Conservation (phyloP, 148 eudicot species). For the Amaranthus hypochondriacus region DNA sequence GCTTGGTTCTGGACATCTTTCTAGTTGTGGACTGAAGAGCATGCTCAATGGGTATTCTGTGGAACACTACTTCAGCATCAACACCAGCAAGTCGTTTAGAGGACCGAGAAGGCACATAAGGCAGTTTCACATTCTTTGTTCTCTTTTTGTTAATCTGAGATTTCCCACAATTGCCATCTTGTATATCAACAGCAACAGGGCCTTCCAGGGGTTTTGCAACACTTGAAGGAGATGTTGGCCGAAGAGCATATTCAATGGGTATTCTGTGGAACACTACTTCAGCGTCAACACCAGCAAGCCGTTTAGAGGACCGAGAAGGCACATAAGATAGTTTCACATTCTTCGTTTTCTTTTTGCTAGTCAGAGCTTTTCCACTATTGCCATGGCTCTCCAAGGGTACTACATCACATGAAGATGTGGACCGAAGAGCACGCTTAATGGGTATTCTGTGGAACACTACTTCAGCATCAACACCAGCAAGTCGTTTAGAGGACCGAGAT, state of each 20-base stretch:
- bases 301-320: constrained; percentile 51
- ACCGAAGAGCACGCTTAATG: constrained; percentile 32
- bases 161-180: constrained; percentile 19
- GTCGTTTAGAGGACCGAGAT: constrained; percentile 53
- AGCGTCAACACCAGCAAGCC: constrained; percentile 38
- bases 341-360: constrained; percentile 32
- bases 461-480: constrained; percentile 38
- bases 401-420: constrained; percentile 21
- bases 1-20: constrained; percentile 16
- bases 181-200: constrained; percentile 15
- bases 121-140: constrained; percentile 26
- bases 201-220: constrained; percentile 13
- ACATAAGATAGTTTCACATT: constrained; percentile 17
- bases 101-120: constrained; percentile 33
- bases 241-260: constrained; percentile 30
- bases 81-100: constrained; percentile 56
- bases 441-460: constrained; percentile 20
- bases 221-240: constrained; percentile 23
- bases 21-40: constrained; percentile 33
- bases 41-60: constrained; percentile 28
- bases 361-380: constrained; percentile 19
- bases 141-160: constrained; percentile 31
- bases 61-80: constrained; percentile 22
- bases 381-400: constrained; percentile 8
- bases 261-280: constrained; percentile 20